Evolutionary conservation across 2,329 filamentous ascomycete species (phyloP), one percentile per base, ranked within the genome.

Genomic region (Ceratocystis cacaofunesta): DNA sequence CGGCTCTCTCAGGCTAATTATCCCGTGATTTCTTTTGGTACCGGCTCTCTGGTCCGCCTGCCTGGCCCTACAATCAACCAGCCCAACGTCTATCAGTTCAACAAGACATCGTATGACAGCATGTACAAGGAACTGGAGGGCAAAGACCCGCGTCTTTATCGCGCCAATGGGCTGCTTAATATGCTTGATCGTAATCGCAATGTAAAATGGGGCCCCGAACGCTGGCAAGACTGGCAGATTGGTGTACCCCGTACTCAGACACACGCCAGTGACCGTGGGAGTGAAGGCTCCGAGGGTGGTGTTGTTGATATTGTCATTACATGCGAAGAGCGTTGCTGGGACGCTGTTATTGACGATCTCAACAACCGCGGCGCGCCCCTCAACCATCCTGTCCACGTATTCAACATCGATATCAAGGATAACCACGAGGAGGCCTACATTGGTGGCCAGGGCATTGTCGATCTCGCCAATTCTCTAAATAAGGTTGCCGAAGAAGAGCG

Each of bases 51-150:
- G 19, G 94, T 99, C 70, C 90, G 94, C 30, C 81, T 99, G 0
- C 94, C 94, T 0, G 94, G 94, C 0, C 92, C 94, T 1, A 88
- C 87, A 43, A 94, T 96, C 69, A 88, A 85, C 5, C 90, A 96
- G 74, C 94, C 94, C 62, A 99, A 99, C 73, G 92, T 97, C 71
- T 99, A 97, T 79, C 86, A 90, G 71, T 99, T 99, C 84, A 97
- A 99, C 78, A 90, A 88, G 74, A 96, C 92, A 0, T 96, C 92
- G 15, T 99, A 99, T 76, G 86, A 90, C 71, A 86, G 86, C 72
- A 99, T 99, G 82, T 95, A 94, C 77, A 87, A 90, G 70, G 92
- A 99, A 75, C 84, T 99, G 8, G 83, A 89, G 69, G 75, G 83
- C 44, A 96, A 97, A 71, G 95, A 99, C 72, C 82, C 86, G 25